A percentile compares a stretch with the other conserved stretches of the same genome.
Conservation (phyloP, 2,329 filamentous ascomycete species). For the Xylariaceae sp. region DNA sequence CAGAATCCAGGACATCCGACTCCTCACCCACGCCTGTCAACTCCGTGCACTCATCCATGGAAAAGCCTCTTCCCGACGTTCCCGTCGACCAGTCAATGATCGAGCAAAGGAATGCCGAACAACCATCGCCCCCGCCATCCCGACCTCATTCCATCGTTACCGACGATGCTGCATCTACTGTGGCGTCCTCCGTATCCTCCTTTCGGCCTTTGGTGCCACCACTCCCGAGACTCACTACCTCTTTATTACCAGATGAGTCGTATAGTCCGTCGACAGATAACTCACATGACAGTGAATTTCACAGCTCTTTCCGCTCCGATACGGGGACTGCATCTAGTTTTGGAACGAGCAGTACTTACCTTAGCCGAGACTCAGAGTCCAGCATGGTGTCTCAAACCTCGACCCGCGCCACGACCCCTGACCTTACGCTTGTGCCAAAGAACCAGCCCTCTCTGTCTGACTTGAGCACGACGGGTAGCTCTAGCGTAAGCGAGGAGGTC, state of each 20-base stretch:
- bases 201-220: constrained; percentile 55
- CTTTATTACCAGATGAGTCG: constrained; percentile 50
- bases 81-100: constrained; percentile 47
- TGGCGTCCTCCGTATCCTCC: constrained; percentile 51
- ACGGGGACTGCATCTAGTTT: constrained; percentile 76
- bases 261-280: constrained; percentile 51
- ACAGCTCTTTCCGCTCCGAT: constrained; percentile 60
- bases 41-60: constrained; percentile 49
- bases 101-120: constrained; percentile 25
- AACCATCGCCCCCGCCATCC: constrained; percentile 42
- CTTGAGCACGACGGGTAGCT: constrained; percentile 67
- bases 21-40: constrained; percentile 26
- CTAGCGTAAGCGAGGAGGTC: constrained; percentile 70
- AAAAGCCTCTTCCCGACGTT: constrained; percentile 71
- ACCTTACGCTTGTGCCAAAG: constrained; percentile 58
- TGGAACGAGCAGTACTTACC: constrained; percentile 77
- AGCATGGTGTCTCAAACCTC: constrained; percentile 81
- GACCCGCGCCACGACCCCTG: constrained; percentile 86
- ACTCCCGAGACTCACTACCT: constrained; percentile 60
- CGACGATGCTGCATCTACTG: constrained; percentile 47
- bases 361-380: constrained; percentile 78
- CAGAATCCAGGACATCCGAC: constrained; percentile 42
- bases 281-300: constrained; percentile 54
- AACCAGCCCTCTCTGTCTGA: constrained; percentile 68
- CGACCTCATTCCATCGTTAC: constrained; percentile 46